Conservation (phyloP, 208 protist species). For the Crithidia expoeki region DNA sequence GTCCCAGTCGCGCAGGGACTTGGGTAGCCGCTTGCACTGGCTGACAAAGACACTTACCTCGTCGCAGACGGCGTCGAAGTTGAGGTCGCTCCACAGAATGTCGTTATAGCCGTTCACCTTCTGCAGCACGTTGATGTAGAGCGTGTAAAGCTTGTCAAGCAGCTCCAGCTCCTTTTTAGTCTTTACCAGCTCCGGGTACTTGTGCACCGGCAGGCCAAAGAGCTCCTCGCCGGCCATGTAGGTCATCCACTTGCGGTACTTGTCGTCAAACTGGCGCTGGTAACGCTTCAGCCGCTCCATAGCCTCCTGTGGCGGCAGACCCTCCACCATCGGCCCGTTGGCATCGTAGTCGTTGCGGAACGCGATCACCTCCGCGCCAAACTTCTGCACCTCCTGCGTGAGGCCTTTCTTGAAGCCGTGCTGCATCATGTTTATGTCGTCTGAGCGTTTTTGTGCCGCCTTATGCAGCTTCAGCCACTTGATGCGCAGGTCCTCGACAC, state of each 20-base stretch:
- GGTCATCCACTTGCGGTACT: slow-evolving; percentile 94
- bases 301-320: slow-evolving; percentile 92
- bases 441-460: slow-evolving; percentile 72
- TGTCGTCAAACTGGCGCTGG: slow-evolving; percentile 95
- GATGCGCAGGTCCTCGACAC: slow-evolving; percentile 93
- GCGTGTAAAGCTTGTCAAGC: slow-evolving; percentile 94
- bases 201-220: slow-evolving; percentile 94
- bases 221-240: slow-evolving; percentile 96
- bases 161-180: slow-evolving; percentile 95
- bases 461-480: slow-evolving; percentile 93
- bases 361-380: slow-evolving; percentile 90
- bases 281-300: slow-evolving; percentile 96
- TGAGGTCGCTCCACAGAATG: slow-evolving; percentile 94
- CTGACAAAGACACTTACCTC: slow-evolving; percentile 93
- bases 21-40: slow-evolving; percentile 92
- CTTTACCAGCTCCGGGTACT: slow-evolving; percentile 94
- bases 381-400: slow-evolving; percentile 93
- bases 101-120: slow-evolving; percentile 95
- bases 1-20: slow-evolving; percentile 94
- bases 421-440: slow-evolving; percentile 93
- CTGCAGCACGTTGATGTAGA: slow-evolving; percentile 95
- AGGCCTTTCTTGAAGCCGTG: slow-evolving; percentile 93
- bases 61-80: slow-evolving; percentile 94
- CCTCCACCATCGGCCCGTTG: slow-evolving; percentile 96
- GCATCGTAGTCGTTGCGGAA: slow-evolving; percentile 96